Evolutionary conservation across 2,329 filamentous ascomycete species (phyloP), one percentile per base, ranked within the genome.

Genomic region (Cladosporium sp.): DNA sequence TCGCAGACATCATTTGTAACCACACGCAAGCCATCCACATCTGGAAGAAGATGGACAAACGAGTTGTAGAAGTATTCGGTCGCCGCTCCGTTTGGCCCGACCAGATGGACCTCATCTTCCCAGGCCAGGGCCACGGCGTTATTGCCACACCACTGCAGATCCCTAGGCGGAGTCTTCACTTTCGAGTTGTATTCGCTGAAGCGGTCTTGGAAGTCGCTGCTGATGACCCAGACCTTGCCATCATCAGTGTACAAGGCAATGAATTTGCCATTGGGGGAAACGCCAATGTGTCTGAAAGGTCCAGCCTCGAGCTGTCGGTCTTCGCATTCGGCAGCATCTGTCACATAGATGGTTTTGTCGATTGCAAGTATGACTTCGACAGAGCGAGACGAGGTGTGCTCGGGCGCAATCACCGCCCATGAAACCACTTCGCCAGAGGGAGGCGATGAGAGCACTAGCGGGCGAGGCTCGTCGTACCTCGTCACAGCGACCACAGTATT

Each of bases 51-150:
- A 72, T 97, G 94, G 12, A 99, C 88, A 61, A 90, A 87, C 8
- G 88, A 90, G 68, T 97, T 91, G 72, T 97, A 97, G 65, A 91
- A 93, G 71, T 72, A 82, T 73, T 82, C 86, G 28, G 82, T 85
- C 4, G 88, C 86, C 9, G 88, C 83, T 42, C 90, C 90, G 36
- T 87, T 88, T 0, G 91, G 91, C 0, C 93, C 94, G 60, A 99
- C 88, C 25, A 99, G 81, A 69, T 97, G 94, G 3, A 99, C 87
- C 72, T 99, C 94, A 69, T 99, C 94, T 69, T 97, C 94, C 94
- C 94, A 99, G 0, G 92, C 92, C 66, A 99, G 85, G 25, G 96
- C 84, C 3, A 94, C 89, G 13, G 92, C 91, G 73, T 97, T 93
- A 66, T 94, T 93, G 4, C 94, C 94, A 72, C 94, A 99, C 94